A percentile compares a stretch with the other conserved stretches of the same genome.
Conservation (phyloP, 495 filamentous ascomycete species). For the Aspergillus mulundensis region DNA sequence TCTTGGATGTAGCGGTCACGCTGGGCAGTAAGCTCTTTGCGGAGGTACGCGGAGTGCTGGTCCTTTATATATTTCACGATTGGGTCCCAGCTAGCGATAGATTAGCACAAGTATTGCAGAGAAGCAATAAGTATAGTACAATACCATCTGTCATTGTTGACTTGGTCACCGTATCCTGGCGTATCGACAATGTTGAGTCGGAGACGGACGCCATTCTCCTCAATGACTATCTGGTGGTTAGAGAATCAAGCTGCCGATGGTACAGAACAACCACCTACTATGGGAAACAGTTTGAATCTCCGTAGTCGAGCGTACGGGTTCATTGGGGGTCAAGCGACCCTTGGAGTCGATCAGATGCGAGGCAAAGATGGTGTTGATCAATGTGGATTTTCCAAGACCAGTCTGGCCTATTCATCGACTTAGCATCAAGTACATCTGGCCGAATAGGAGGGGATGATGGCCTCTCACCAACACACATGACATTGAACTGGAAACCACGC, state of each 20-base stretch:
- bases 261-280: slow-evolving; percentile 47
- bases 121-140: slow-evolving; percentile 6
- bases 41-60: slow-evolving; percentile 98
- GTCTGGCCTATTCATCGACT: slow-evolving; percentile 71
- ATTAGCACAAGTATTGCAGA: slow-evolving; percentile 22
- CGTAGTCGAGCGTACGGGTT: slow-evolving; percentile 90
- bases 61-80: slow-evolving; percentile 99
- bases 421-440: slow-evolving; percentile 11
- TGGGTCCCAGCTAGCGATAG: slow-evolving; percentile 63
- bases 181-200: slow-evolving; percentile 78
- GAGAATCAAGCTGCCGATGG: neutral
- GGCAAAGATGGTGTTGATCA: slow-evolving; percentile 99
- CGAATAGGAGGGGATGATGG: slow-evolving; percentile 17
- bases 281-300: slow-evolving; percentile 97
- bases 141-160: slow-evolving; percentile 78
- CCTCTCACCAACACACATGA: slow-evolving; percentile 94
- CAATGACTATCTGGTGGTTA: slow-evolving; percentile 61
- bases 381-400: slow-evolving; percentile 94
- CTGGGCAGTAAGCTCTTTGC: slow-evolving; percentile 99
- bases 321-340: slow-evolving; percentile 84
- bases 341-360: slow-evolving; percentile 99
- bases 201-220: slow-evolving; percentile 87
- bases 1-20: slow-evolving; percentile 99
- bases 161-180: slow-evolving; percentile 74
- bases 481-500: slow-evolving; percentile 99